Evolutionary conservation across 225 moss, liverwort and hornwort species (phyloP).

Genomic region (Marchantia paleacea): DNA sequence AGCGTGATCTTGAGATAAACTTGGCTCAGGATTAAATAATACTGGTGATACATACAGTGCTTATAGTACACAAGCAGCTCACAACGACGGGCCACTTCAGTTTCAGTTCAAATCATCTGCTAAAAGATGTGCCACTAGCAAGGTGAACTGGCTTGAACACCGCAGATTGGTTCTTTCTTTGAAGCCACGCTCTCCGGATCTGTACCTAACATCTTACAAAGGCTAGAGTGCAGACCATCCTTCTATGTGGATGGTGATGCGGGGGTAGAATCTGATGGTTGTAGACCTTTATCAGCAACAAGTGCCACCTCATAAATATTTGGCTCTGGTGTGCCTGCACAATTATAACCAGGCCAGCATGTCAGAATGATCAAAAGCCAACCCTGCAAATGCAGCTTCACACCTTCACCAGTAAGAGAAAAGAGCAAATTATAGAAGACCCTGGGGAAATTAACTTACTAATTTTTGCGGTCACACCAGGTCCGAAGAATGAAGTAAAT

Average conservation of each 20-base stretch:
- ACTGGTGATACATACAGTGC: slow-evolving; percentile 1
- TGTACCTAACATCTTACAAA: slow-evolving; percentile 6
- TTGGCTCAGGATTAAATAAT: not conserved
- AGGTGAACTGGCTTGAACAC: not conserved
- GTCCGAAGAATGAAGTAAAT: slow-evolving; percentile 50
- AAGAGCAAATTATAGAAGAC: not conserved
- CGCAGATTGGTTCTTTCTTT: not conserved
- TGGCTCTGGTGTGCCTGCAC: slow-evolving; percentile 18
- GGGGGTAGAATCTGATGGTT: slow-evolving; percentile 25
- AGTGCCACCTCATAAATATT: slow-evolving; percentile 41
- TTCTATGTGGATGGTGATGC: not conserved
- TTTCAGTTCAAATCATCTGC: slow-evolving; percentile 3
- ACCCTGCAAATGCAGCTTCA: not conserved
- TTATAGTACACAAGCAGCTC: slow-evolving; percentile 16
- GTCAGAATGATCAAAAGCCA: not conserved
- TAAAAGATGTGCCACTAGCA: not conserved
- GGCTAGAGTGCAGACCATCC: not conserved
- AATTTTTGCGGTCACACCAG: slow-evolving; percentile 39
- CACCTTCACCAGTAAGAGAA: not conserved
- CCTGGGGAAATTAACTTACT: slow-evolving; percentile 18
- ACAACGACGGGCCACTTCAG: not conserved
- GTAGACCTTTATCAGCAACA: slow-evolving; percentile 40
- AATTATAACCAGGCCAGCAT: not conserved
- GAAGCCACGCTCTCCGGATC: not conserved
- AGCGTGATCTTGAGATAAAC: not conserved